A percentile compares a stretch with the other conserved stretches of the same genome.
phyloP scores from a whole-genome alignment of 345 rosid genomes.

The Sonneratia caseolaris region DNA sequence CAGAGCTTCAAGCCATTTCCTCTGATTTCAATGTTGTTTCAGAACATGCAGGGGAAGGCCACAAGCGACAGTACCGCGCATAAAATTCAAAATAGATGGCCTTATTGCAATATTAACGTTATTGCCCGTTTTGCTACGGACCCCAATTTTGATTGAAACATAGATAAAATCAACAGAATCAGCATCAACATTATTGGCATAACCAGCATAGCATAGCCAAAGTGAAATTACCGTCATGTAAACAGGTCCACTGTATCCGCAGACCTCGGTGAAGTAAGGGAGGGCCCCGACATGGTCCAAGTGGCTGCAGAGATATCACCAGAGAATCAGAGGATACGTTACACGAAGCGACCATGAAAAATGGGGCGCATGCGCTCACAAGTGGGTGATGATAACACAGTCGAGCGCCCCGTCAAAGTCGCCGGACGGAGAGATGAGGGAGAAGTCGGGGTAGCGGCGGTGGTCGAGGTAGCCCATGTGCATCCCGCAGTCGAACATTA shows the following conservation, averaged over 20 bases:
- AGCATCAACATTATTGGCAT: background rate
- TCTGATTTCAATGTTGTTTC: background rate
- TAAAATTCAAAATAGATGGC: background rate
- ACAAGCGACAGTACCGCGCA: background rate
- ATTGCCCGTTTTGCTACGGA: background rate
- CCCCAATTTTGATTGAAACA: background rate
- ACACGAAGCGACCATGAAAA: background rate
- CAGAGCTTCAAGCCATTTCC: background rate
- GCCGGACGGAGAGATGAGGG: constrained; percentile 42
- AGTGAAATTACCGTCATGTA: constrained; percentile 77
- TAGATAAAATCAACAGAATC: background rate
- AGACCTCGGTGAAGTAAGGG: constrained; percentile 90
- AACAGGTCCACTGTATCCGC: constrained; percentile 75
- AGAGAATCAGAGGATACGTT: background rate
- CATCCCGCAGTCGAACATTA: constrained; percentile 99
- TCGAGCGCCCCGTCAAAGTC: constrained; percentile 46
- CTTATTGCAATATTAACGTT: background rate
- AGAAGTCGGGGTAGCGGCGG: constrained; percentile 83
- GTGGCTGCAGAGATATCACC: constrained; percentile 36
- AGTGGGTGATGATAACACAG: constrained; percentile 83
- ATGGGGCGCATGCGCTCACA: constrained; percentile 22
- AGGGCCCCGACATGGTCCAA: constrained; percentile 93
- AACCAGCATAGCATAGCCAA: constrained; percentile 29
- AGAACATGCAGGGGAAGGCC: background rate
- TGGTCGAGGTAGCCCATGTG: constrained; percentile 85